These are phyloP conservation scores for Umbelopsis sp. DNA, from an alignment of 371 early-diverging fungal species.

Conservation along the genomic window DNA sequence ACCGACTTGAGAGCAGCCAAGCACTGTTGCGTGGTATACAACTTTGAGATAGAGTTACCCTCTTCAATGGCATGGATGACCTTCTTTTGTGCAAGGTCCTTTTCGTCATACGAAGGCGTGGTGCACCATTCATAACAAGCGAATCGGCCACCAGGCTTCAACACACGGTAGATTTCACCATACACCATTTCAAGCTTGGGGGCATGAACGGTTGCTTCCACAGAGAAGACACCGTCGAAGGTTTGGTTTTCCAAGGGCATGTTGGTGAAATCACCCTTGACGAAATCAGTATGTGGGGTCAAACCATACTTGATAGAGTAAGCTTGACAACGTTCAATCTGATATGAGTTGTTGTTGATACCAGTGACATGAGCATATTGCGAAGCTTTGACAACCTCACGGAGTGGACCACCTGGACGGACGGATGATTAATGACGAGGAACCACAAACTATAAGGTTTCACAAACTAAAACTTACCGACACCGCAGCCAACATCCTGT, in stretches of 20 bases:
- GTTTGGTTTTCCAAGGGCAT: conserved; percentile 70
- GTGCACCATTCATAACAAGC: conserved; percentile 84
- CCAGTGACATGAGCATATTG: conserved; percentile 75
- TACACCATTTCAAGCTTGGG: conserved; percentile 71
- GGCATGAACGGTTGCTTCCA: conserved; percentile 80
- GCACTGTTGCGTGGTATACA: conserved; percentile 64
- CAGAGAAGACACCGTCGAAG: conserved; percentile 77
- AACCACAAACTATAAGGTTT: conserved; percentile 19
- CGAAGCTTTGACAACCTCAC: conserved; percentile 75
- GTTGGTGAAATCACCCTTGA: conserved; percentile 76
- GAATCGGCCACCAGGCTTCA: conserved; percentile 75
- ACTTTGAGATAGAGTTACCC: conserved; percentile 80
- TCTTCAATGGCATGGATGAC: conserved; percentile 77
- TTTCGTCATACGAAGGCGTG: conserved; percentile 69
- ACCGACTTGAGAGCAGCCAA: conserved; percentile 69
- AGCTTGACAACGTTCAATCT: conserved; percentile 72
- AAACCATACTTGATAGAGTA: conserved; percentile 67
- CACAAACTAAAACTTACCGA: conserved; percentile 50
- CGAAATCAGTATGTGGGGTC: conserved; percentile 46
- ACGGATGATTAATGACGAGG: background rate
- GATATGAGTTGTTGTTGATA: conserved; percentile 85
- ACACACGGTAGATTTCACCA: conserved; percentile 72
- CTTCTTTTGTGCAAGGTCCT: conserved; percentile 61
- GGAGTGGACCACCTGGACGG: conserved; percentile 66
- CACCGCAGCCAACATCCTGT: conserved; percentile 81